Evolutionary conservation across 1,284 basidiomycete species (phyloP), one percentile per base, ranked within the genome.

Genomic region (Trametes versicolor): DNA sequence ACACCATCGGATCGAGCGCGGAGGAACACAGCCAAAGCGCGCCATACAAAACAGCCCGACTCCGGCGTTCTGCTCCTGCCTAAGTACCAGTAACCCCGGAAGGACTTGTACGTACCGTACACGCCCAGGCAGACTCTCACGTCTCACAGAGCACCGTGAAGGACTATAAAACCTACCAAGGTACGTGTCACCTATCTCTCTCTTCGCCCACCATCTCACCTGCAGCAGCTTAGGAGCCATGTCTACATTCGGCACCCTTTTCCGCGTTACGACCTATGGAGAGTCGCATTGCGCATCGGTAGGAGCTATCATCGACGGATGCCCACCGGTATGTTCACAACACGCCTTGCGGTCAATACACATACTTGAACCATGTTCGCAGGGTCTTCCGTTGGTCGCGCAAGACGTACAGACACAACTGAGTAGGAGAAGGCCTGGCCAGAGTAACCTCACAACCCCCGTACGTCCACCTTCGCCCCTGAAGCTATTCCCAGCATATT

Each of bases 221-320:
- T 25, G 34, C 43, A 9, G 4, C 32, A n/a, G 1, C 8, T 32
- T 21, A 23, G 54, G 29, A 27, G 52, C 64, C 67, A 99, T 99
- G 97, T 98, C 96, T 41, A 94, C 96, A 51, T 99, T 95, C 78
- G 98, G 97, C 50, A 87, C 84, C 23, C 81, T 93, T 55, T 99
- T 95, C 84, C 89, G 96, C 59, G 97, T 99, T 47, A 97, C 97
- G 65, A 99, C 98, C 67, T 99, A 94, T 77, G 98, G 98, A 70
- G 98, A 99, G 83, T 96, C 93, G 66, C 98, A 99, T 77, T 99
- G 98, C 79, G 89, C 94, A 64, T 97, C 95, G 4, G 97, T 99
- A 41, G 98, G 98, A 39, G 96, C 95, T 65, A 99, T 99, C 80
- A 91, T 99, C 74, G 98, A 99, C 77, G 97, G 97, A 52, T 94